These are phyloP conservation scores for Trichophyton verrucosum DNA, from an alignment of 2,329 filamentous ascomycete genomes.

Conservation along the genomic window DNA sequence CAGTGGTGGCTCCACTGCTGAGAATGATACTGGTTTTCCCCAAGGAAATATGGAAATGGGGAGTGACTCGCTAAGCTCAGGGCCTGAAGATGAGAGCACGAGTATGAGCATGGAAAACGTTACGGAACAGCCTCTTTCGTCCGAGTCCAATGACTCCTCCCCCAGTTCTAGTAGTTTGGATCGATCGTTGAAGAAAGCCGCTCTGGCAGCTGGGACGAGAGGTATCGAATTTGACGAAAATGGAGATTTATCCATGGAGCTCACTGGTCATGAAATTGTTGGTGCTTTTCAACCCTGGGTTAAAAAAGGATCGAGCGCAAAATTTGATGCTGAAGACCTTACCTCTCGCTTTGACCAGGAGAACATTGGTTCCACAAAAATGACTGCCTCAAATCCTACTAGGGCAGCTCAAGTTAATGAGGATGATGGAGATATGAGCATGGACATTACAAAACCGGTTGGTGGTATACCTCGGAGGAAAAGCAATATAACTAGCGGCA, in stretches of 20 bases:
- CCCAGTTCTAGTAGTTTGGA: slow-evolving; percentile 64
- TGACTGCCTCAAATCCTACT: neutral
- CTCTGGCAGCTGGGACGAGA: slow-evolving; percentile 61
- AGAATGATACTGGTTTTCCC: slow-evolving; percentile 32
- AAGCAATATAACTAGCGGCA: slow-evolving; percentile 9
- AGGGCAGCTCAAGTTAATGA: slow-evolving; percentile 19
- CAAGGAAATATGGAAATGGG: slow-evolving; percentile 35
- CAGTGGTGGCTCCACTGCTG: slow-evolving; percentile 45
- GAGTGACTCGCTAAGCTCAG: slow-evolving; percentile 37
- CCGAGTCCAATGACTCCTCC: slow-evolving; percentile 42
- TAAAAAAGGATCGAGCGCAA: slow-evolving; percentile 30
- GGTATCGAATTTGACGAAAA: slow-evolving; percentile 43
- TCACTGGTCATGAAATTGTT: slow-evolving; percentile 50
- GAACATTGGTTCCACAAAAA: slow-evolving; percentile 24
- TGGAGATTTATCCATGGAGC: slow-evolving; percentile 68
- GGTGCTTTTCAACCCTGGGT: slow-evolving; percentile 40
- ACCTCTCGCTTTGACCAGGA: slow-evolving; percentile 35
- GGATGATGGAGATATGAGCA: slow-evolving; percentile 62
- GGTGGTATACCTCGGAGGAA: slow-evolving; percentile 59
- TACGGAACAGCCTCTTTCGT: slow-evolving; percentile 55
- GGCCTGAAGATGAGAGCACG: slow-evolving; percentile 53
- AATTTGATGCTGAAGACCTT: slow-evolving; percentile 32
- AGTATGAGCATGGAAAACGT: slow-evolving; percentile 74
- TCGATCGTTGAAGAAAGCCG: slow-evolving; percentile 62
- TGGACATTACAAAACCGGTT: slow-evolving; percentile 81